Evolutionary conservation across 2,329 filamentous ascomycete species (phyloP), one percentile per base, ranked within the genome.

Genomic region (Trichoderma oligosporum): DNA sequence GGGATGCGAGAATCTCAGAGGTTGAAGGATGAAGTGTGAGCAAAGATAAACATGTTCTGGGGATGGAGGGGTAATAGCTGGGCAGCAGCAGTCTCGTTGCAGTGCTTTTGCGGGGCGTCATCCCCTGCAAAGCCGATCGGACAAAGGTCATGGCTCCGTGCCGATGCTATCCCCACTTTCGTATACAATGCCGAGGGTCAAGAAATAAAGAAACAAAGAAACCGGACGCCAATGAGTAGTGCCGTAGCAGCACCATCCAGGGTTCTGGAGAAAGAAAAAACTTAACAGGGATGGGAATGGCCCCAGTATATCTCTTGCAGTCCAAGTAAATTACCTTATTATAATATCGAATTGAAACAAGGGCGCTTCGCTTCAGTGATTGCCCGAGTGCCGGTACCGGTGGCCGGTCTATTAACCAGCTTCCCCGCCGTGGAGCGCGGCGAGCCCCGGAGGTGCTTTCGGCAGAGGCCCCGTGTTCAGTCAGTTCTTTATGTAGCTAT

Each of bases 81-180:
- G 57, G 46, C 44, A 47, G 46, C 44, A 47, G 27, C 24, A 65
- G 25, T 27, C 47, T 22, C 39, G 47, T 35, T 14, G 33, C 62
- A 59, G 63, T 62, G 29, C 27, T 36, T 36, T 60, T 68, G 68
- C 66, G 68, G 68, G 68, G 61, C 62, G 58, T 44, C 24, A 59
- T 44, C 24, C 49, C 53, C 52, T 66, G 64, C 61, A 66, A 62
- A 51, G 65, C 66, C 66, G 66, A 68, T 67, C 65, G 62, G 52
- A 63, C 49, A 57, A 67, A 47, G 39, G 60, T 58, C 57, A 59
- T 59, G 24, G 54, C 42, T 47, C 42, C 41, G 53, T 22, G 52
- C 52, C 52, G 33, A 38, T 38, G 12, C 9, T 57, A 42, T 49
- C 38, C 55, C 45, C 55, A 45, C 55, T 46, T 35, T 29, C 52